Evolutionary conservation across 176 grass and related monocot genomes (phyloP).

Genomic region (Otatea glauca): DNA sequence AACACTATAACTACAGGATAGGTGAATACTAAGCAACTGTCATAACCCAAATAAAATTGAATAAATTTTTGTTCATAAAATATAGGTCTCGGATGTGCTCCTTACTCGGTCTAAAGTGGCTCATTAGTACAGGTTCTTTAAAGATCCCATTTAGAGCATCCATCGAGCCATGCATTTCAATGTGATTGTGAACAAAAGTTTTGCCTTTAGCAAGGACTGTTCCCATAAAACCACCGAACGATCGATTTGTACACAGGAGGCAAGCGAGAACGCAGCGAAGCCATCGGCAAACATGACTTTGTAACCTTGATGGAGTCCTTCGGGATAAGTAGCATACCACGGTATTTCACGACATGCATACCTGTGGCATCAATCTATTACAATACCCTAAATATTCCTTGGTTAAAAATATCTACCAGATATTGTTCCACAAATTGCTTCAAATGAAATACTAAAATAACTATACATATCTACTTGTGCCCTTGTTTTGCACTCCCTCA

Average conservation of each 20-base stretch:
- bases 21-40: background rate
- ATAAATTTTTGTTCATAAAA: background rate
- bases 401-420: background rate
- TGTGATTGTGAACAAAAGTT: background rate
- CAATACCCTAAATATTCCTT: background rate
- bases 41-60: background rate
- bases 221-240: background rate
- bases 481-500: slow-evolving; percentile 70
- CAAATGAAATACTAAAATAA: background rate
- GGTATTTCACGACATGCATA: slow-evolving; percentile 61
- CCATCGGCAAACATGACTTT: slow-evolving; percentile 67
- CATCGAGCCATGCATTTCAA: slow-evolving; percentile 64
- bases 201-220: slow-evolving; percentile 1
- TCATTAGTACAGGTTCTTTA: slow-evolving; percentile 68
- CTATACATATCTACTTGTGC: slow-evolving; percentile 60
- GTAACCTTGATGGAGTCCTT: slow-evolving; percentile 70
- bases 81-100: background rate
- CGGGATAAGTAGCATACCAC: slow-evolving; percentile 77
- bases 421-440: background rate
- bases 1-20: background rate
- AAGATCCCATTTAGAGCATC: slow-evolving; percentile 74
- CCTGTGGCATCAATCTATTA: background rate
- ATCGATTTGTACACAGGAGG: slow-evolving; percentile 57
- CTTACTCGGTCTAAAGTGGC: slow-evolving; percentile 88
- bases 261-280: slow-evolving; percentile 71